Base-by-base conservation (phyloP, 257 asterid genomes). In the Ilex aquifolium region DNA sequence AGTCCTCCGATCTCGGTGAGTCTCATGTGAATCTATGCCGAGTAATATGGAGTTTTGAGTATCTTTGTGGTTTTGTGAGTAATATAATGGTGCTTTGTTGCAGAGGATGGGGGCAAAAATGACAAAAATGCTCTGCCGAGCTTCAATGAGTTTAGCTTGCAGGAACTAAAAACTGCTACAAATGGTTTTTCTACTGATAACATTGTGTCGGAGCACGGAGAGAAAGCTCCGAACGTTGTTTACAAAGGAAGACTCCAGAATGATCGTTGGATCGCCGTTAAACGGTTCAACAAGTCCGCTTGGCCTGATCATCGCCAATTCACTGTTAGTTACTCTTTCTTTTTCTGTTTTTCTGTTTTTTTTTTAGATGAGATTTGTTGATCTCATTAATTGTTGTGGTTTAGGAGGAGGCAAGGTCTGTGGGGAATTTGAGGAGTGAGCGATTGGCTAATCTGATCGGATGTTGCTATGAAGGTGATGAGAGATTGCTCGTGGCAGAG, bases 271-370 rank as follows among this genome's bases (percentile, higher is more conserved):
- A 63, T 83, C 69, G 90, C 90, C 44, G 75, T 83, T 49, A 83
- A 80, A 69, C 85, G 90, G 57, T 83, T 83, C 75, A 83, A 83
- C 61, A 83, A 76, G 62, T 80, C 82, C 61, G 90, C 90, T 67
- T 83, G 87, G 87, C 90, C 87, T 30, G 90, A 83, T 72, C 67
- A 83, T 61, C 82, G 85, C 64, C 90, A 80, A 65, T 83, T 83
- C 55, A 58, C 76, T 7, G 87, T 83, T 59, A 73, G 82, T 73
- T 4, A 4, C 56, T 70, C 13, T 36, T 36, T 36, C 42, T 36
- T 36, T 4, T 36, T 36, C 8, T 36, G 42, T 4, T 36, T 36
- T 36, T 36, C 40, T 3, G 40, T 36, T 36, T 36, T 36, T 36
- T 36, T 36, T 36, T 4, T 4, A 10, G 2, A 3, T 46, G 13